Conservation (phyloP, 208 protist genomes). For the Leishmania amazonensis region DNA sequence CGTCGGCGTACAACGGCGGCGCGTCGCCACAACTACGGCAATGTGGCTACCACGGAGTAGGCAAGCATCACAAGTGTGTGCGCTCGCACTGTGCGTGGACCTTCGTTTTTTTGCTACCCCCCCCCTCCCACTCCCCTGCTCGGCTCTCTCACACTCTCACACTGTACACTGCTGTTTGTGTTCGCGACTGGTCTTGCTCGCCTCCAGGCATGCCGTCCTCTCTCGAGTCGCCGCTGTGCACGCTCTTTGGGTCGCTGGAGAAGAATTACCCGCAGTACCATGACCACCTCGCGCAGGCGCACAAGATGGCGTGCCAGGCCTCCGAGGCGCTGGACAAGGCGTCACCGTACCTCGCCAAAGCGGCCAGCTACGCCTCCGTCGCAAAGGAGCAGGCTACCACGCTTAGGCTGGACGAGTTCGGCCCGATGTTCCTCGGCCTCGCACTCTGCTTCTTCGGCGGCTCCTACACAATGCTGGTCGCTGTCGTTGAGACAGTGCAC, state of each 20-base stretch:
- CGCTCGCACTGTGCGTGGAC: neutral
- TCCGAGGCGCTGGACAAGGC: slow-evolving; percentile 28
- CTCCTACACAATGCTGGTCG: slow-evolving; percentile 70
- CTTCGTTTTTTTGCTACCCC: neutral
- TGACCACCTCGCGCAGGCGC: slow-evolving; percentile 25
- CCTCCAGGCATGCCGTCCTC: slow-evolving; percentile 2
- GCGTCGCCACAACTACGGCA: neutral
- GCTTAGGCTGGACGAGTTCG: slow-evolving; percentile 38
- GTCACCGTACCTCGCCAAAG: slow-evolving; percentile 29
- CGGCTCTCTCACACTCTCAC: neutral
- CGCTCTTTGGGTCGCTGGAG: slow-evolving; percentile 45
- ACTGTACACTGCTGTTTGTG: neutral
- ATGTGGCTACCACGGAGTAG: neutral
- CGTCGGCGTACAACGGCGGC: neutral
- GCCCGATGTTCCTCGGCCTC: slow-evolving; percentile 65
- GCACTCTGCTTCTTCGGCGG: slow-evolving; percentile 86
- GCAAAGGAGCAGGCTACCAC: slow-evolving; percentile 26
- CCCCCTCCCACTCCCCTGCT: neutral
- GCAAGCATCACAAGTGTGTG: neutral
- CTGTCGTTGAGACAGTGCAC: slow-evolving; percentile 71
- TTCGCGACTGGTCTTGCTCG: neutral
- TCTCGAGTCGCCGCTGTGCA: slow-evolving; percentile 22
- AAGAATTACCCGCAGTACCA: slow-evolving; percentile 55
- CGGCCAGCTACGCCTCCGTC: slow-evolving; percentile 9
- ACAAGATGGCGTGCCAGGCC: slow-evolving; percentile 27